Conservation (phyloP, 768 basidiomycete genomes). For the Lactarius hatsudake region DNA sequence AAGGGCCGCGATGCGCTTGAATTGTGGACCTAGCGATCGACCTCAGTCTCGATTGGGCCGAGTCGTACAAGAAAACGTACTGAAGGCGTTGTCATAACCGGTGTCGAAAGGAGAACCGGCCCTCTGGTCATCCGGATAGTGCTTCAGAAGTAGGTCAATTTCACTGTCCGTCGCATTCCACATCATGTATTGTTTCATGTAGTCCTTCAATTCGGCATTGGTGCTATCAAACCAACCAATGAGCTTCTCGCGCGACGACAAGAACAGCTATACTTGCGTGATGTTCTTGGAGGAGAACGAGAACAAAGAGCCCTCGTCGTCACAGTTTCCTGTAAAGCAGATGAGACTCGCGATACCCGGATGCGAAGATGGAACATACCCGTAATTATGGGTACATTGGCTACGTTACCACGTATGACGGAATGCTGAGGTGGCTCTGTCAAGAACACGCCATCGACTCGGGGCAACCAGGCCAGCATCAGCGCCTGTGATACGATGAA, state of each 20-base stretch:
- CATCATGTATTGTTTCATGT: slow-evolving; percentile 29
- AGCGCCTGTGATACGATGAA: slow-evolving; percentile 26
- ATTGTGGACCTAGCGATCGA: slow-evolving; percentile 14
- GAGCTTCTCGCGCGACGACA: background rate
- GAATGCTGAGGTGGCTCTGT: slow-evolving; percentile 28
- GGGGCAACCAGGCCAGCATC: slow-evolving; percentile 30
- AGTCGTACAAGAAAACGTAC: slow-evolving; percentile 24
- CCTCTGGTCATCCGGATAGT: slow-evolving; percentile 28
- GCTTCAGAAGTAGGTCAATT: slow-evolving; percentile 25
- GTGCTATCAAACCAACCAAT: background rate
- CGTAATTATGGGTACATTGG: slow-evolving; percentile 29
- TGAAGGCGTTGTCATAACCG: slow-evolving; percentile 29
- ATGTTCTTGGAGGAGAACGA: slow-evolving; percentile 32
- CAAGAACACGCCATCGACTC: slow-evolving; percentile 31
- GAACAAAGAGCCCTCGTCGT: slow-evolving; percentile 57
- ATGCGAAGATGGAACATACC: slow-evolving; percentile 15
- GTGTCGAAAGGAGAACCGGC: slow-evolving; percentile 27
- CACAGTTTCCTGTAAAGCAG: slow-evolving; percentile 42
- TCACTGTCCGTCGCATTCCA: slow-evolving; percentile 25
- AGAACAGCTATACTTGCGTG: slow-evolving; percentile 29
- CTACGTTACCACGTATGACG: slow-evolving; percentile 25
- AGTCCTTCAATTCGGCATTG: slow-evolving; percentile 1
- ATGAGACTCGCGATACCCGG: background rate
- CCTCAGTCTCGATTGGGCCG: background rate
- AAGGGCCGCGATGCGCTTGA: slow-evolving; percentile 25